These are phyloP conservation scores for Sarocladiaceae sp. DNA, from an alignment of 2,329 filamentous ascomycete species.

Conservation along the genomic window DNA sequence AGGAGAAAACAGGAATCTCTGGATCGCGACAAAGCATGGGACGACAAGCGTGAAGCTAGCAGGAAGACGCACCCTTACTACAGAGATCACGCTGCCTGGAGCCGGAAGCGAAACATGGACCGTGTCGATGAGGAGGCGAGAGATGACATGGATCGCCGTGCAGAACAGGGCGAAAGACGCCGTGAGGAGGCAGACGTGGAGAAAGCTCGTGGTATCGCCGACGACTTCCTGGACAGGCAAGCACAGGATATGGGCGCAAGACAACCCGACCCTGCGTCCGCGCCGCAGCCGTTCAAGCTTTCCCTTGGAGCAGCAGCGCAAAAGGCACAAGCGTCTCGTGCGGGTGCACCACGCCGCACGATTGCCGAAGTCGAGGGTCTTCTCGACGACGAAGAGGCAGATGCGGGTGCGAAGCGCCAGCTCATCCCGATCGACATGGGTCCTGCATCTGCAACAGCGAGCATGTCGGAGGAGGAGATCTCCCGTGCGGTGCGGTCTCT, in stretches of 20 bases:
- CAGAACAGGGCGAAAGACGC: constrained; percentile 69
- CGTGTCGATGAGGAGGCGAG: constrained; percentile 65
- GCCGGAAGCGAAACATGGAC: constrained; percentile 69
- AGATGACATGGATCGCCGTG: constrained; percentile 76
- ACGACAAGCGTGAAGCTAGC: constrained; percentile 77
- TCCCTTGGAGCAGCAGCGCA: constrained; percentile 86
- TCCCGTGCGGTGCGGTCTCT: constrained; percentile 74
- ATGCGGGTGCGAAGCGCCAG: constrained; percentile 61
- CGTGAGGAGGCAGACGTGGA: constrained; percentile 67
- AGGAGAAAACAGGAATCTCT: constrained; percentile 66
- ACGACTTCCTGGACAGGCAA: constrained; percentile 83
- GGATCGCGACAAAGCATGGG: constrained; percentile 61
- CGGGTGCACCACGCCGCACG: constrained; percentile 61
- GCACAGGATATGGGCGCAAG: constrained; percentile 65
- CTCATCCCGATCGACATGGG: constrained; percentile 81
- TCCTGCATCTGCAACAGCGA: constrained; percentile 51
- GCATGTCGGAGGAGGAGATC: constrained; percentile 81
- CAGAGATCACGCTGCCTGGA: constrained; percentile 77
- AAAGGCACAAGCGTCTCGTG: constrained; percentile 52
- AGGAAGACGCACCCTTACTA: constrained; percentile 78
- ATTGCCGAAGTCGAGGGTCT: constrained; percentile 92
- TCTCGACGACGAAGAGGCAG: constrained; percentile 89
- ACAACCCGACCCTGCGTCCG: constrained; percentile 31
- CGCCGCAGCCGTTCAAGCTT: constrained; percentile 81
- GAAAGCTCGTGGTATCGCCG: constrained; percentile 75